phyloP scores from a whole-genome alignment of 2,329 filamentous ascomycete species.

The Lithohypha guttulata region DNA sequence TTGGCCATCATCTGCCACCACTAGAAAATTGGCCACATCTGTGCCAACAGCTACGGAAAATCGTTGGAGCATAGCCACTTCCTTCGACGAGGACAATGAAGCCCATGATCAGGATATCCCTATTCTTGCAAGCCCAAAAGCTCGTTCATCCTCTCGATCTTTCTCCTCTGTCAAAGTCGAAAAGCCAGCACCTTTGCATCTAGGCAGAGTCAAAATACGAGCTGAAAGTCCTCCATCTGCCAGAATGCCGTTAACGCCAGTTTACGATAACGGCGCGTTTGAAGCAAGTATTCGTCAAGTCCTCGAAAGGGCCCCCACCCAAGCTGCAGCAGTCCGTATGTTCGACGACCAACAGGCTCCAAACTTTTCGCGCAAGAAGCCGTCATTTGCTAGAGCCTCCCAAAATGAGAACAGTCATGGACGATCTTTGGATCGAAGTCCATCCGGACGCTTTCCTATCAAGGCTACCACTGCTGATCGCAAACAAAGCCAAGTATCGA shows the following conservation, averaged over 20 bases:
- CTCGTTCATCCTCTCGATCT: conserved; percentile 5
- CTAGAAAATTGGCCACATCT: conserved; percentile 9
- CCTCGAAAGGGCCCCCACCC: background rate
- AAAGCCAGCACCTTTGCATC: conserved; percentile 9
- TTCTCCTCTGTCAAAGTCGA: conserved; percentile 6
- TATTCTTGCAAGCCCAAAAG: conserved; percentile 6
- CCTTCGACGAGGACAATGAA: conserved; percentile 9
- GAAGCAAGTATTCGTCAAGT: conserved; percentile 4
- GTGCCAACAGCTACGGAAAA: conserved; percentile 13
- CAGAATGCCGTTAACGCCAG: conserved; percentile 18
- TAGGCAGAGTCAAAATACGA: background rate
- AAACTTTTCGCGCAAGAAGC: conserved; percentile 6
- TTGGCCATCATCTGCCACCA: conserved; percentile 28
- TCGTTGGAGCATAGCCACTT: conserved; percentile 5
- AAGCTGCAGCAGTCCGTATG: background rate
- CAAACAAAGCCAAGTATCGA: conserved; percentile 3
- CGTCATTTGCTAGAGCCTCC: conserved; percentile 4
- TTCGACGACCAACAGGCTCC: background rate
- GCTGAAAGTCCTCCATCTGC: conserved; percentile 3
- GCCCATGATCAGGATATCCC: conserved; percentile 10
- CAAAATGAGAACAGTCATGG: background rate
- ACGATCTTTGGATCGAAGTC: background rate
- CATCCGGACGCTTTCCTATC: background rate
- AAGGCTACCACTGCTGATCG: background rate
- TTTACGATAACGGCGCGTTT: conserved; percentile 21